Percentiles rank a stretch among this genome's conserved stretches.
These are phyloP conservation scores for Gleditsia sinensis DNA, from an alignment of 306 rosid species.

Conservation along the genomic window DNA sequence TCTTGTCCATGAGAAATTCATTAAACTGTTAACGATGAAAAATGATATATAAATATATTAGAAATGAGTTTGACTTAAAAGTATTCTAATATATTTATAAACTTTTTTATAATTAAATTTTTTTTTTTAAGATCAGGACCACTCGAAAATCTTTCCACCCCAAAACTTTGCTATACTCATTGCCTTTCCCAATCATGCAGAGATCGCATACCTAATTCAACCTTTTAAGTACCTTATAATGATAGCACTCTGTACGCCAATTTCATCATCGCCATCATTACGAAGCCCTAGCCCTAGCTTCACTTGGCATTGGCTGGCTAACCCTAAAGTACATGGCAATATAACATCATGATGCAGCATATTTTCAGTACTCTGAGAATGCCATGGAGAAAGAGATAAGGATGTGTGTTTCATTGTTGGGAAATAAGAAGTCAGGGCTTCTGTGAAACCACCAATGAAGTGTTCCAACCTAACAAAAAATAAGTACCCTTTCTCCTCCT, in stretches of 20 bases:
- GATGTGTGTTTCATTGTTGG: neutral
- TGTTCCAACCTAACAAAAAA: neutral
- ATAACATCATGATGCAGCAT: neutral
- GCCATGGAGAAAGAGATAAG: conserved; percentile 5
- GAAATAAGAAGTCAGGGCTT: neutral
- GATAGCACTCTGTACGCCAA: no score
- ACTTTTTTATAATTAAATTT: no score
- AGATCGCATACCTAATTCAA: conserved; percentile 6
- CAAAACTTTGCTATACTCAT: neutral
- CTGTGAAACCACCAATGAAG: neutral
- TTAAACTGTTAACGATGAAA: no score
- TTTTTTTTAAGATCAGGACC: no score
- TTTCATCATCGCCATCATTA: conserved; percentile 18
- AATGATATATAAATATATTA: no score
- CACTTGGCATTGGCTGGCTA: neutral
- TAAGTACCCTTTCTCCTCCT: neutral
- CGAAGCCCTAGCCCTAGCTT: neutral
- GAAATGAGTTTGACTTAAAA: no score
- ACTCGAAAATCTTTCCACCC: neutral
- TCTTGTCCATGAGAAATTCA: no score
- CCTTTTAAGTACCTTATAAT: neutral
- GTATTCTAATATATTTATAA: no score
- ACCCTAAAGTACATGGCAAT: neutral
- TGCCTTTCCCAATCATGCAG: conserved; percentile 17
- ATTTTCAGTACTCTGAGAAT: no score